phyloP scores from a whole-genome alignment of 345 rosid genomes.

The Populus davidiana region DNA sequence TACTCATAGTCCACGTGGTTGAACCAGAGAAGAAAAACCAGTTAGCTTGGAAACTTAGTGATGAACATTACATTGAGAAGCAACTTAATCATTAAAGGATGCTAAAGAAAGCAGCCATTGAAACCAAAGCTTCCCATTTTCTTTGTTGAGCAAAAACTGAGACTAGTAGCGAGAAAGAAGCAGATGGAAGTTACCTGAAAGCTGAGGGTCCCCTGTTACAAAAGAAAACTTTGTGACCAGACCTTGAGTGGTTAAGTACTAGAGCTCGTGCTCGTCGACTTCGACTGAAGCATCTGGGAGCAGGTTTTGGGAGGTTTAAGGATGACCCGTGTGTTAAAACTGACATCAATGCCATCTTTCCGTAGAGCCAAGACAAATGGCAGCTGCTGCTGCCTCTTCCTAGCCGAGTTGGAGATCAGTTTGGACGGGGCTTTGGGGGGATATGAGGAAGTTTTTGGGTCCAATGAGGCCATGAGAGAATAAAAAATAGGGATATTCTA shows the following conservation, averaged over 20 bases:
- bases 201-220: constrained; percentile 4
- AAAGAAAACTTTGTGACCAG: too few relatives aligned
- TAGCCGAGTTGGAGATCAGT: background rate
- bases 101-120: too few relatives aligned
- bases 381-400: background rate
- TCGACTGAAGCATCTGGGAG: constrained; percentile 10
- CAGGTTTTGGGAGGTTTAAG: constrained; percentile 28
- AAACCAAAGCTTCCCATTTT: background rate
- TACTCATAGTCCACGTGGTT: too few relatives aligned
- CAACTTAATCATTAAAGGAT: too few relatives aligned
- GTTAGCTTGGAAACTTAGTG: too few relatives aligned
- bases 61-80: too few relatives aligned
- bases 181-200: constrained; percentile 28
- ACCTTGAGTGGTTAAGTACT: too few relatives aligned
- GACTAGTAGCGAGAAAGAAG: background rate
- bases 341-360: constrained; percentile 34
- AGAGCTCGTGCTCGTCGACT: too few relatives aligned
- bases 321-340: constrained; percentile 27
- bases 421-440: background rate
- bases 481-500: background rate
- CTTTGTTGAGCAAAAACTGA: too few relatives aligned
- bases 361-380: background rate
- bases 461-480: constrained; percentile 11
- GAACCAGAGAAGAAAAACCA: too few relatives aligned
- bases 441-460: background rate